phyloP scores from a whole-genome alignment of 768 basidiomycete species.

The Rhizopogon sp. region DNA sequence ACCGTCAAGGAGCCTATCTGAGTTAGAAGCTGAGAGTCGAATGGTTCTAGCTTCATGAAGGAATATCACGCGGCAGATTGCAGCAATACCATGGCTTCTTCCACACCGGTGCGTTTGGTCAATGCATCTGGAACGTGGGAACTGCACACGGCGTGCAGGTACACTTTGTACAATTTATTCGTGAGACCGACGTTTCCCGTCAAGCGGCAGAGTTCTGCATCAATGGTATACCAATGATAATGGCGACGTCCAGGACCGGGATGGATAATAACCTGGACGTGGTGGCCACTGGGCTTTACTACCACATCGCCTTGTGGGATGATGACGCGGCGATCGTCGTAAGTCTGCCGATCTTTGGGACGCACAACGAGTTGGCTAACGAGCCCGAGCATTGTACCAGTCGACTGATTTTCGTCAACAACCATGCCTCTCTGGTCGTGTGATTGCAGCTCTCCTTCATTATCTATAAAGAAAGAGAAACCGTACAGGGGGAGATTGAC shows the following conservation, averaged over 20 bases:
- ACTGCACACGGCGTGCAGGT: conserved; percentile 40
- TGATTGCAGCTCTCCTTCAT: conserved; percentile 26
- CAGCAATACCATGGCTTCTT: conserved; percentile 34
- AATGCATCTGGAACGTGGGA: conserved; percentile 32
- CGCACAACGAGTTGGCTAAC: conserved; percentile 31
- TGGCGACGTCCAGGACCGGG: neutral
- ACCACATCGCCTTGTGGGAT: conserved; percentile 5
- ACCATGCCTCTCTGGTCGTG: conserved; percentile 32
- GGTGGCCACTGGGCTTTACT: neutral
- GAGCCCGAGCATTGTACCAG: conserved; percentile 38
- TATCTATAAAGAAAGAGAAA: conserved; percentile 32
- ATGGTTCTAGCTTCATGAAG: conserved; percentile 26
- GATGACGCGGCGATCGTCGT: conserved; percentile 5
- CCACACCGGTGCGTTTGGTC: conserved; percentile 34
- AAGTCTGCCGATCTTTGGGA: conserved; percentile 6
- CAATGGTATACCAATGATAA: conserved; percentile 21
- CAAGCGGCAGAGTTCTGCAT: conserved; percentile 20
- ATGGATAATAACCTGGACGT: neutral
- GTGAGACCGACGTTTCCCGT: conserved; percentile 13
- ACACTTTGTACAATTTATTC: conserved; percentile 27
- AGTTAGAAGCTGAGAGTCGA: conserved; percentile 25
- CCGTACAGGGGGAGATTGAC: conserved; percentile 30
- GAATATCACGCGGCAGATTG: conserved; percentile 31
- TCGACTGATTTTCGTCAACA: conserved; percentile 31
- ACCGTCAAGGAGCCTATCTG: conserved; percentile 29